Base-by-base conservation (phyloP, 768 basidiomycete genomes). In the Serpula lacrymans region DNA sequence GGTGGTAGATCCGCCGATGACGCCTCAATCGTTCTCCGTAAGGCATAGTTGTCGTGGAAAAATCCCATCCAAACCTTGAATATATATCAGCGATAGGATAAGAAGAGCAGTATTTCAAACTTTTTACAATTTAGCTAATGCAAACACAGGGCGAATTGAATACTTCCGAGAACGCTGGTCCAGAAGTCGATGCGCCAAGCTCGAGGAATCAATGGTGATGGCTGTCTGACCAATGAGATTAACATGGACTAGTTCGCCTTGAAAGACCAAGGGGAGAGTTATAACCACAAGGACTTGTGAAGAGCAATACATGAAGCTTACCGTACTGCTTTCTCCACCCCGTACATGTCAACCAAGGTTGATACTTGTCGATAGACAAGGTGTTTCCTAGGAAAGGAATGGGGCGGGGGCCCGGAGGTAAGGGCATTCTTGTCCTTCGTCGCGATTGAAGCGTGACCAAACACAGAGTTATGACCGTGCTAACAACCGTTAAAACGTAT, bases 261-360 rank as follows among this genome's bases (percentile, higher is more conserved):
- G n/a, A n/a, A n/a, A n/a, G n/a, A n/a, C n/a, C n/a, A n/a, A n/a
- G n/a, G n/a, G n/a, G n/a, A n/a, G n/a, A n/a, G n/a, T n/a, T n/a
- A n/a, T n/a, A n/a, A n/a, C n/a, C n/a, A n/a, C n/a, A n/a, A n/a
- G n/a, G n/a, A n/a, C n/a, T n/a, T n/a, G n/a, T n/a, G n/a, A n/a
- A n/a, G n/a, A n/a, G n/a, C n/a, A n/a, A n/a, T n/a, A n/a, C n/a
- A n/a, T n/a, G 11, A 14, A n/a, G 27, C 47, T 29, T 25, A 53
- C 63, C 65, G 37, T 65, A 65, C 38, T 38, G 46, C 42, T 54
- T 49, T 45, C 50, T 54, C 65, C 65, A 65, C 14, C 51, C 41
- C 10, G 64, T 51, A 40, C 63, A 65, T 14, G 60, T 55, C 20
- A 65, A 30, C 63, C 63, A 67, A 4, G 64, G 60, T n/a, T 53